phyloP scores from a whole-genome alignment of 306 rosid genomes.

The Pyrus bretschneideri region DNA sequence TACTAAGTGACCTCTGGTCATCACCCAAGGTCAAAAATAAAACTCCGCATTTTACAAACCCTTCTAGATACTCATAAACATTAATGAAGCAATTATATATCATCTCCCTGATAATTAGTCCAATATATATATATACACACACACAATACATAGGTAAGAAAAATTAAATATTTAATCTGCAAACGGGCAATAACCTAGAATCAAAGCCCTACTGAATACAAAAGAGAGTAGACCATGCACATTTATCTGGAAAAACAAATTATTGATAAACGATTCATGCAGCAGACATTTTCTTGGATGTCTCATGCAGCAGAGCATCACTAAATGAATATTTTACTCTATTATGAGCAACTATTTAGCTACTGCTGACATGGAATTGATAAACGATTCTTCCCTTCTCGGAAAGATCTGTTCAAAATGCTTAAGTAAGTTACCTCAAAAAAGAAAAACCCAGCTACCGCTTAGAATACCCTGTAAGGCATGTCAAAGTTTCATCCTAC shows the following conservation, averaged over 20 bases:
- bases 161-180: neutral
- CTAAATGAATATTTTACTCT: neutral
- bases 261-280: neutral
- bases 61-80: neutral
- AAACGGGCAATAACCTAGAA: neutral
- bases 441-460: neutral
- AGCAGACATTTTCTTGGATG: neutral
- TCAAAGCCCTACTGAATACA: neutral
- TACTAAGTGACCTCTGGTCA: neutral
- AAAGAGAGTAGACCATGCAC: neutral
- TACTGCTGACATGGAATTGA: neutral
- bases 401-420: slow-evolving; percentile 9
- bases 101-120: neutral
- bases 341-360: neutral
- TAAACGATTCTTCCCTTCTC: neutral
- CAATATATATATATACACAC: neutral
- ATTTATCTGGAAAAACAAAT: neutral
- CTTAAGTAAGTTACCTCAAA: slow-evolving; percentile 10
- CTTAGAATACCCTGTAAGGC: slow-evolving; percentile 12
- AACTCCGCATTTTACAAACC: neutral
- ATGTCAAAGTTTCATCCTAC: slow-evolving; percentile 16
- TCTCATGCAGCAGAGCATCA: neutral
- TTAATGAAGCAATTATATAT: neutral
- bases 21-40: neutral
- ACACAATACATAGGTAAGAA: neutral